phyloP scores from a whole-genome alignment of 257 asterid species.

The Nicotiana paniculata region DNA sequence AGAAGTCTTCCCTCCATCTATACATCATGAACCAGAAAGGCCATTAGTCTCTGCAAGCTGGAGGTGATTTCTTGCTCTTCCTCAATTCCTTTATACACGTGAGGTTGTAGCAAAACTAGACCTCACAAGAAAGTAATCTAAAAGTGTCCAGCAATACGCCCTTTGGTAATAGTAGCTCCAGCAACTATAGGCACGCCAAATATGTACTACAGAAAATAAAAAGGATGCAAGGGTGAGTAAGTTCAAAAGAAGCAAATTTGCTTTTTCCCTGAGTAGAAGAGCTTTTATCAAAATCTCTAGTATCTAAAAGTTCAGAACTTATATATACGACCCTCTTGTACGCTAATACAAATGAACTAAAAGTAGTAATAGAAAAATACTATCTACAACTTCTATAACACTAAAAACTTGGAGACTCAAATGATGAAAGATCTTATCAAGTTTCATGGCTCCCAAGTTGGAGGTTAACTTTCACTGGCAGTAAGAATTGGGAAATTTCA shows the following conservation, averaged over 20 bases:
- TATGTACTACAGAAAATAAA: background rate
- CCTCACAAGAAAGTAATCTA: background rate
- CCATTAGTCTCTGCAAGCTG: slow-evolving; percentile 41
- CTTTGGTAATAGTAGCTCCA: background rate
- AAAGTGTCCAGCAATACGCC: background rate
- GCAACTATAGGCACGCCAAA: background rate
- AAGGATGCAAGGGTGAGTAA: background rate
- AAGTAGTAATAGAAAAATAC: background rate
- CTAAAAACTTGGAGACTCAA: background rate
- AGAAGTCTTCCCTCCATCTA: slow-evolving; percentile 55
- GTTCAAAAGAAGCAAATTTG: background rate
- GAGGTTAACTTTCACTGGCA: background rate
- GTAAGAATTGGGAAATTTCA: background rate
- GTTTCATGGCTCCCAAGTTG: background rate
- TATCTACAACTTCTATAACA: background rate
- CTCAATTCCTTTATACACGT: background rate
- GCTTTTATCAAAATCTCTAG: background rate
- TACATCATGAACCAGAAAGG: slow-evolving; percentile 37
- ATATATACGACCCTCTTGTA: background rate
- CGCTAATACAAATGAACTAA: background rate
- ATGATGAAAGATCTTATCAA: background rate
- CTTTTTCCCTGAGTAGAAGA: background rate
- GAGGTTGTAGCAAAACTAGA: background rate
- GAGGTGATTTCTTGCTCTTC: background rate
- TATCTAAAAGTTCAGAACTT: background rate